Evolutionary conservation across 176 grass and related monocot genomes (phyloP).

Genomic region (Musa acuminata): DNA sequence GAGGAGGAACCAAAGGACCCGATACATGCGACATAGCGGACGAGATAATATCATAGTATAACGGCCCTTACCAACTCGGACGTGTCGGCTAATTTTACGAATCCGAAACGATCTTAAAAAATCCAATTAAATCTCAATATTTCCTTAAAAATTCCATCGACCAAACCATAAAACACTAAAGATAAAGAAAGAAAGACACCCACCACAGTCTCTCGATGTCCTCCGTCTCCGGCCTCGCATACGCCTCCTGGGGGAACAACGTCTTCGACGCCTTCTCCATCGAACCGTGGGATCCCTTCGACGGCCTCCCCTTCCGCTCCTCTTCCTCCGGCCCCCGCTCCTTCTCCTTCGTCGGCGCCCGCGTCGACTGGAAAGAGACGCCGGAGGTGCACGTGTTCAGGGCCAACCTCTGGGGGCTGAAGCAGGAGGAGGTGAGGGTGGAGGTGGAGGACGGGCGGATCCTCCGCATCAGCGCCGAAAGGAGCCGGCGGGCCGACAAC

Average conservation of each 20-base stretch:
- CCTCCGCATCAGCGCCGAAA: constrained; percentile 1
- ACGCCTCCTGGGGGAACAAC: neutral
- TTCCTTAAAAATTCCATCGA: too few relatives aligned
- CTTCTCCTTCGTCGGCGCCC: neutral
- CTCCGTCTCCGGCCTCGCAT: too few relatives aligned
- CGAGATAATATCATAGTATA: too few relatives aligned
- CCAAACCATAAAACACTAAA: too few relatives aligned
- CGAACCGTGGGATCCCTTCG: neutral
- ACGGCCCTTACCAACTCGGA: too few relatives aligned
- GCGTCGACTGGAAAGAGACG: constrained; percentile 1
- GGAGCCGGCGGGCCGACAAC: neutral
- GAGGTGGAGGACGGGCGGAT: constrained; percentile 2
- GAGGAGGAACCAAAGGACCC: too few relatives aligned
- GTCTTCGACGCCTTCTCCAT: neutral
- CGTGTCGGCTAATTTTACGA: too few relatives aligned
- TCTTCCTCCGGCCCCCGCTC: neutral
- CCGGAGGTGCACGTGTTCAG: neutral
- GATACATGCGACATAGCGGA: too few relatives aligned
- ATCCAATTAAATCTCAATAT: too few relatives aligned
- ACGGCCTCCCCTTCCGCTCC: neutral
- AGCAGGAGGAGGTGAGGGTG: constrained; percentile 3
- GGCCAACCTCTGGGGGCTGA: constrained; percentile 3
- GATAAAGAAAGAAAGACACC: too few relatives aligned
- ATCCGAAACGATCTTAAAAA: too few relatives aligned
- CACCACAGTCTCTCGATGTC: too few relatives aligned